Evolutionary conservation across 768 basidiomycete genomes (phyloP), one percentile per base, ranked within the genome.

Genomic region (Clitopilus hobsonii): DNA sequence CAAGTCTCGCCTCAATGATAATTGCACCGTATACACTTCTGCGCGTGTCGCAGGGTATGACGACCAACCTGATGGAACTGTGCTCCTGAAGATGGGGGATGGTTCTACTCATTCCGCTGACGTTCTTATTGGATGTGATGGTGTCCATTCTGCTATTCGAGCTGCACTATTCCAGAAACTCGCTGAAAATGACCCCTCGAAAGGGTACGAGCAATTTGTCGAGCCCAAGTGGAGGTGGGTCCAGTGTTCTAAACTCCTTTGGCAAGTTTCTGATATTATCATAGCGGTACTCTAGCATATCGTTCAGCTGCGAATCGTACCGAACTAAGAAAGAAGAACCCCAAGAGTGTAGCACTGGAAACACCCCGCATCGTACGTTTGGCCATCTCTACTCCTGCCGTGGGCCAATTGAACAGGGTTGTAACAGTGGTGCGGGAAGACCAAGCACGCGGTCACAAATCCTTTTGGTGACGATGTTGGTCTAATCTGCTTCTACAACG

Each of bases 121-220:
- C 28, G 54, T 78, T 14, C 65, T 78, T 1, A 53, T 77, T 48
- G 77, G 74, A 4, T 73, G 73, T 16, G 76, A 77, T 56, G 76
- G 77, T 1, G 59, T 77, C n/a, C 65, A 67, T 56, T 69, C 68
- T n/a, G 47, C 56, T 3, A 59, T 61, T 1, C 56, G 68, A 22
- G 62, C 53, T 5, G 54, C 58, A 0, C 48, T 69, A 38, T 67
- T 65, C 27, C 5, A 45, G 22, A n/a, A 3, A 4, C 32, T 36
- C 32, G 32, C 32, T 11, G n/a, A 36, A n/a, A 11, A 11, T 4
- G 32, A 36, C 10, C 32, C 32, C n/a, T 36, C 32, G 10, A 36
- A 36, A 36, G 32, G n/a, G 13, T 36, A 36, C 32, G 8, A 3
- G 32, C 13, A 36, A n/a, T 11, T 14, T 36, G 13, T 11, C 32